Conservation (phyloP, 768 basidiomycete species). For the Lactarius sp. region DNA sequence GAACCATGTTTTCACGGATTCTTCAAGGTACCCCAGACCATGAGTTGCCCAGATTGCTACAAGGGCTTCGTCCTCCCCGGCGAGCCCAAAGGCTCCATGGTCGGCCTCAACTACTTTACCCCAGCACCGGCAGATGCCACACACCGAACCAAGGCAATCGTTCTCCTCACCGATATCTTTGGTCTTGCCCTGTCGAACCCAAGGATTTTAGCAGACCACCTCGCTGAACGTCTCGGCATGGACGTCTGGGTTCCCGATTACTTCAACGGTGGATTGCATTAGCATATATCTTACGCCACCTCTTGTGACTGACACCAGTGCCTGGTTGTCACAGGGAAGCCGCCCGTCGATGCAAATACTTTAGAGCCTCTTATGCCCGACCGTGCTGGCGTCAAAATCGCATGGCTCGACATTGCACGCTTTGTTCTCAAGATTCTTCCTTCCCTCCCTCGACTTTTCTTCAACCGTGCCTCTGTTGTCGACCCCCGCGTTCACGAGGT, state of each 20-base stretch:
- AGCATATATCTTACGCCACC: not conserved
- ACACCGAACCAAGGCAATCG: slow-evolving; percentile 37
- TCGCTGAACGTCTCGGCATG: slow-evolving; percentile 45
- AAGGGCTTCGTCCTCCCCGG: slow-evolving; percentile 43
- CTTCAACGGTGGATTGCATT: slow-evolving; percentile 42
- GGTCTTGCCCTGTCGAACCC: slow-evolving; percentile 48
- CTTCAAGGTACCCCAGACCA: not conserved
- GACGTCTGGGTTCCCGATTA: slow-evolving; percentile 64
- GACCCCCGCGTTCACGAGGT: slow-evolving; percentile 30
- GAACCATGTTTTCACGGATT: not conserved
- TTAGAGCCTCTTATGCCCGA: slow-evolving; percentile 33
- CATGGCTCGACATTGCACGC: slow-evolving; percentile 25
- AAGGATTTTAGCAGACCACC: slow-evolving; percentile 53
- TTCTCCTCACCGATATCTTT: slow-evolving; percentile 55
- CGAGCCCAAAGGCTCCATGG: slow-evolving; percentile 41
- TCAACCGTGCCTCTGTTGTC: slow-evolving; percentile 30
- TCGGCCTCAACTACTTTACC: slow-evolving; percentile 43
- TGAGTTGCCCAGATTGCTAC: slow-evolving; percentile 34
- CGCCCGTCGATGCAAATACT: slow-evolving; percentile 28
- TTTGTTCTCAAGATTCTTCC: slow-evolving; percentile 27
- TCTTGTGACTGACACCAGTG: not conserved
- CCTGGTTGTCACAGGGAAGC: slow-evolving; percentile 28
- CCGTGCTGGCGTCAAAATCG: slow-evolving; percentile 29
- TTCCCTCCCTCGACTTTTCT: slow-evolving; percentile 25
- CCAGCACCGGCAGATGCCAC: slow-evolving; percentile 28